A percentile compares a stretch with the other conserved stretches of the same genome.
phyloP scores from a whole-genome alignment of 768 basidiomycete genomes.

The Chiua virens region DNA sequence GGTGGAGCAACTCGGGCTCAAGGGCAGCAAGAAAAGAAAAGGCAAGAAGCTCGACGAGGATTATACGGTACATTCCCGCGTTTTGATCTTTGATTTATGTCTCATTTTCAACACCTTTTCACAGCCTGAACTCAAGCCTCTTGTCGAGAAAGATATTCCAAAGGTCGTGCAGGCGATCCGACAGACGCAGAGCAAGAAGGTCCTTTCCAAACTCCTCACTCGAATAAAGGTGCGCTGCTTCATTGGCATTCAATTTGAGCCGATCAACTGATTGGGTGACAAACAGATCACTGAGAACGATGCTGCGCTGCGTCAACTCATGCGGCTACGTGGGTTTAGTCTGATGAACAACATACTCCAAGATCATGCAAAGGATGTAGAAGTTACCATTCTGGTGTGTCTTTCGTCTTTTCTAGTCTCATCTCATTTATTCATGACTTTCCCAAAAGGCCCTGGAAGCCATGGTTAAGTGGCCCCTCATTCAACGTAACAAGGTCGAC shows the following conservation, averaged over 20 bases:
- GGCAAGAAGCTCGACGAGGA: slow-evolving; percentile 94
- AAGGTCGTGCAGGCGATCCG: slow-evolving; percentile 91
- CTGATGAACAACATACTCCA: slow-evolving; percentile 87
- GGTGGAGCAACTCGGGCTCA: slow-evolving; percentile 76
- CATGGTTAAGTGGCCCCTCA: slow-evolving; percentile 76
- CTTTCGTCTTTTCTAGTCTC: not conserved
- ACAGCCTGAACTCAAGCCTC: slow-evolving; percentile 76
- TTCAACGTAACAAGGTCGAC: slow-evolving; percentile 89
- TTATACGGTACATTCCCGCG: slow-evolving; percentile 60
- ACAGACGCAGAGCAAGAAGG: slow-evolving; percentile 80
- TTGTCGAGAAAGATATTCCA: slow-evolving; percentile 78
- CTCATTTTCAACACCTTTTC: not conserved
- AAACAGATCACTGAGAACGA: slow-evolving; percentile 82
- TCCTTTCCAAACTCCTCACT: slow-evolving; percentile 79
- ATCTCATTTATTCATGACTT: not conserved
- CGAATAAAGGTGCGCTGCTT: slow-evolving; percentile 68
- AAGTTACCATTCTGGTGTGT: slow-evolving; percentile 70
- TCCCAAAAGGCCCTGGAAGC: slow-evolving; percentile 56
- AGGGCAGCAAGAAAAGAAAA: slow-evolving; percentile 87
- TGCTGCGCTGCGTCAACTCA: slow-evolving; percentile 74
- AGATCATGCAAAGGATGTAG: slow-evolving; percentile 68
- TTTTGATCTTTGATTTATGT: not conserved
- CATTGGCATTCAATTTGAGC: not conserved
- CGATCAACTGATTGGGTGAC: not conserved
- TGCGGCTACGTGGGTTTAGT: slow-evolving; percentile 91